Percentiles rank a stretch among this genome's conserved stretches.
These are phyloP conservation scores for Ananas comosus DNA, from an alignment of 176 grass and related monocot genomes.

Conservation along the genomic window DNA sequence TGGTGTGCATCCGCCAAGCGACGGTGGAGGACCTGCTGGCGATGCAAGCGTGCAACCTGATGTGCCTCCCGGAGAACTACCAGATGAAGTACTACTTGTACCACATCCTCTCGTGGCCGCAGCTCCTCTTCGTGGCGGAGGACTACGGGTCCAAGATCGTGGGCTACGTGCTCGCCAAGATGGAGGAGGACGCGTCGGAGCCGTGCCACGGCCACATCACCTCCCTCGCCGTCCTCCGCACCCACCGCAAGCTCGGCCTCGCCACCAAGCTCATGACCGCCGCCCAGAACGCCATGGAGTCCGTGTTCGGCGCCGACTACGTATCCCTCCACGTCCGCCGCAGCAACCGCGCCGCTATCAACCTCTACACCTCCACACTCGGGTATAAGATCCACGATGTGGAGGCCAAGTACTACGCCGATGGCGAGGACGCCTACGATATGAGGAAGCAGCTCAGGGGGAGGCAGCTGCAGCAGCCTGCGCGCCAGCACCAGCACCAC, in stretches of 20 bases:
- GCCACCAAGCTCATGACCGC: slow-evolving; percentile 98
- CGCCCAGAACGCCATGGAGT: slow-evolving; percentile 88
- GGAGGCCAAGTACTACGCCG: slow-evolving; percentile 9
- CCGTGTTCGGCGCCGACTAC: slow-evolving; percentile 88
- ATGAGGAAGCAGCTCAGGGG: slow-evolving; percentile 21
- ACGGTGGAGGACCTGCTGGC: slow-evolving; percentile 83
- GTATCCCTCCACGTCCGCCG: slow-evolving; percentile 89
- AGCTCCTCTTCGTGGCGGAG: slow-evolving; percentile 96
- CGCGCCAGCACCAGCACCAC: slow-evolving; percentile 1
- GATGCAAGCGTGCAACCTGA: slow-evolving; percentile 98
- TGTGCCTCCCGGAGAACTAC: slow-evolving; percentile 99
- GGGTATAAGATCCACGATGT: slow-evolving; percentile 40
- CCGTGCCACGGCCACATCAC: slow-evolving; percentile 98
- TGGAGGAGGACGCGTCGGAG: slow-evolving; percentile 97
- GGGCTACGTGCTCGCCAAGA: slow-evolving; percentile 97
- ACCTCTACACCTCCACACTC: slow-evolving; percentile 80
- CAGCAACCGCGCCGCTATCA: slow-evolving; percentile 82
- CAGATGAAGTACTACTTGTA: slow-evolving; percentile 99
- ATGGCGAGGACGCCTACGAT: slow-evolving; percentile 10
- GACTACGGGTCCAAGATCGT: slow-evolving; percentile 95
- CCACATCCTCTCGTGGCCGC: slow-evolving; percentile 96
- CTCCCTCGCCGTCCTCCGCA: slow-evolving; percentile 94
- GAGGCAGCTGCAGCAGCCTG: not conserved
- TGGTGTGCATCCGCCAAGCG: slow-evolving; percentile 98
- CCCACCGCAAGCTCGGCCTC: slow-evolving; percentile 89